Base-by-base conservation (phyloP, 148 eudicot species). In the Vaccinium myrtillus region DNA sequence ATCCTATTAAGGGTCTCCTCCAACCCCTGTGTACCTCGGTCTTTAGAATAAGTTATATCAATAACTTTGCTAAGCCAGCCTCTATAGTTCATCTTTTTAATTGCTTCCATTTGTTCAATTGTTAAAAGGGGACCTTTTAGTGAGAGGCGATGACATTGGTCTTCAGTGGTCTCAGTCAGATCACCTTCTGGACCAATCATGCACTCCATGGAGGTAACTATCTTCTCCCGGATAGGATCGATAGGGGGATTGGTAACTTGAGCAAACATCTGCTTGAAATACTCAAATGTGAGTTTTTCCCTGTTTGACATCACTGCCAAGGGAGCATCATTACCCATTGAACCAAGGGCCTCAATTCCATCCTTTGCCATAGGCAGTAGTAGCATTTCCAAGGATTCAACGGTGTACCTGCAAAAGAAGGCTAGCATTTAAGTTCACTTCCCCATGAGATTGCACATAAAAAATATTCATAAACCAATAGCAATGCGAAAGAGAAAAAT, bases 111-210 rank as follows among this genome's bases (percentile, higher is more conserved):
- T 85, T 97, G 94, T 80, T 95, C 95, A 46, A 91, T 92, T 18
- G 98, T 83, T 32, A 97, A 81, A 61, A 97, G 94, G 83, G 99
- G 97, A 16, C 98, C 99, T 90, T 95, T 97, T 36, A 97, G 89
- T 8, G 99, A 97, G 30, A 97, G 94, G 69, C 99, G 99, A 71
- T 95, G 96, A 59, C 98, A 95, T 86, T 97, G 99, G 82, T 88
- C 95, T 87, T 95, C 99, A 8, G 99, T 94, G 39, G 96, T 93
- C 89, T 97, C 99, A 13, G 98, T 97, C 48, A 97, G 98, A 89
- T 97, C 99, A 25, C 99, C 99, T 87, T 97, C 99, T 27, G 99
- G 98, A 83, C 99, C 99, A 74, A 97, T 90, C 99, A 97, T 97
- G 91, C 99, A 97, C 83, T 95, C 95, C 95, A 92, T 97, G 58